Base-by-base conservation (phyloP, 2,329 filamentous ascomycete genomes). In the Rutstroemia sp. region DNA sequence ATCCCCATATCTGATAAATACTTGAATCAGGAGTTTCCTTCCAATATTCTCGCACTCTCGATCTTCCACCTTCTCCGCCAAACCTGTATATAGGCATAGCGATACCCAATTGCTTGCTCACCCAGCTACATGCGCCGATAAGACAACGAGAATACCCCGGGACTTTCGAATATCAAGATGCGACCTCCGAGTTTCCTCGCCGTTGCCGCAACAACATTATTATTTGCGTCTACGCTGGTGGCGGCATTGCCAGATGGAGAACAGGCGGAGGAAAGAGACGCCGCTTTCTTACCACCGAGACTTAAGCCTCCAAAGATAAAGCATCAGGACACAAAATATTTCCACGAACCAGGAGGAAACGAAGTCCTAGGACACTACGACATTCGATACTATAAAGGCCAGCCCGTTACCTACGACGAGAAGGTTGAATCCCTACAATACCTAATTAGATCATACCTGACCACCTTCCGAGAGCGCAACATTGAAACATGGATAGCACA, bases 401-500 rank as follows among this genome's bases (percentile, higher is more conserved):
- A 77, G n/a, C 67, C 78, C 3, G 79, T 92, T 8, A 72, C 77
- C 14, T 87, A 91, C 71, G 80, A 81, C 41, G 79, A 85, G 61
- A 83, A 88, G 65, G 78, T 79, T n/a, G 74, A 80, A 27, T 82
- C 82, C 5, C 79, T 92, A 56, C 78, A 78, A 50, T 79, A 88
- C 69, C 82, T 94, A 62, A 80, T 91, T 62, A 81, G 84, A 60
- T 85, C 87, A 52, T 94, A 94, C 72, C 78, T 94, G 46, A 76
- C 77, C 47, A 83, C 81, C 56, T 86, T 88, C 70, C 74, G 76
- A 46, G 75, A 79, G 18, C 76, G 85, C 54, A 80, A 82, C 6
- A 72, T 90, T 60, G 88, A 92, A 72, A 92, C 90, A 0, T 94
- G 90, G 90, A 82, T 95, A 58, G 89, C 90, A 41, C 90, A 95